Evolutionary conservation across 371 early-diverging fungal genomes (phyloP), one percentile per base, ranked within the genome.

Genomic region (Vairimorpha ceranae): DNA sequence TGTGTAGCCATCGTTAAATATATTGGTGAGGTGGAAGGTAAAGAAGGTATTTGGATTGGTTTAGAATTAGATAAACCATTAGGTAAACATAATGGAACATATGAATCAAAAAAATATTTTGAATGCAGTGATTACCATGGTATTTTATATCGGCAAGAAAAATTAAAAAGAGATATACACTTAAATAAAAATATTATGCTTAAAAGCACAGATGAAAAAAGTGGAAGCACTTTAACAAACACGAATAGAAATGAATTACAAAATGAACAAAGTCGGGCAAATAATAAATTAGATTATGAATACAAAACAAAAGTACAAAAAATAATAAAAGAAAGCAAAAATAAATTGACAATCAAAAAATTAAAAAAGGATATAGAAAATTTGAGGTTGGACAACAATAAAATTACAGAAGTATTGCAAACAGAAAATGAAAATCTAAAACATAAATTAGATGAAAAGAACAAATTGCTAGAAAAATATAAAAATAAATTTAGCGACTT

Each of bases 31-130:
- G 25, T 80, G 63, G 61, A 70, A 1, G 67, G 65, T 14, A 75
- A 80, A 51, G 61, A 71, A 41, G 80, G 77, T 17, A 52, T 35
- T 35, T 80, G 78, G 77, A 75, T 76, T 23, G 80, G 80, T 4
- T 19, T 80, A 51, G 78, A 75, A 67, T 67, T 80, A 2, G 69
- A 77, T 63, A 27, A 45, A 2, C 72, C 78, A 21, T 23, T 60
- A 54, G 80, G 80, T 7, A 73, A 61, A 25, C 74, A 80, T 65
- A 64, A 80, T 70, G 80, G 80, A 48, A 52, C 48, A 46, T 54
- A 63, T 36, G 61, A 71, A 43, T 67, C 63, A 0, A 75, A 54
- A 59, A 70, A 27, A 54, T 80, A 80, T 66, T 80, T 80, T 73
- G 56, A 61, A 0, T 77, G 77, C 59, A 45, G 41, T 29, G 38